phyloP scores from a whole-genome alignment of 208 protist genomes.

The Acanthamoeba royreba region DNA sequence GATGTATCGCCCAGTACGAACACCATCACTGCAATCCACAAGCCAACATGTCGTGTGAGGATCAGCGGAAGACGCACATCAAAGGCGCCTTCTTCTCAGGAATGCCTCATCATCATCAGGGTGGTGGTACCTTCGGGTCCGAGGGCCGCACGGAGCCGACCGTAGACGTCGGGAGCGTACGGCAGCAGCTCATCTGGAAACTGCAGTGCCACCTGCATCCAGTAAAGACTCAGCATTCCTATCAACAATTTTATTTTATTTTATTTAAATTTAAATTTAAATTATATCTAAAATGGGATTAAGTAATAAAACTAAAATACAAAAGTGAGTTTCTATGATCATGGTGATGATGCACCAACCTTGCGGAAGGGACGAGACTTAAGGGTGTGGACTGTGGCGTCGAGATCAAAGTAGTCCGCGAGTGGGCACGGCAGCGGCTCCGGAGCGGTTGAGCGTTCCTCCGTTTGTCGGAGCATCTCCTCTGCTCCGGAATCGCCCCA shows the following conservation, averaged over 20 bases:
- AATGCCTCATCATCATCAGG: neutral
- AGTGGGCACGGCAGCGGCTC: neutral
- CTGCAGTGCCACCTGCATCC: conserved; percentile 60
- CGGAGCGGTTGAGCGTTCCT: neutral
- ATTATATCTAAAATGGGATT: neutral
- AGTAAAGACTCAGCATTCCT: neutral
- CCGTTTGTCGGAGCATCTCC: neutral
- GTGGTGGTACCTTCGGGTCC: neutral
- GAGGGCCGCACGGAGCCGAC: neutral
- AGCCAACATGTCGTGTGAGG: neutral
- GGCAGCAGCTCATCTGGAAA: conserved; percentile 63
- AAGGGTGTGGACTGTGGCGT: conserved; percentile 77
- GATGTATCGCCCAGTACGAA: conserved; percentile 73
- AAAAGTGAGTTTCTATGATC: no score
- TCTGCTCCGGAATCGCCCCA: neutral
- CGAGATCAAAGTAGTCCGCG: conserved; percentile 45
- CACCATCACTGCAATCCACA: neutral
- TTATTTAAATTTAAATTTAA: neutral
- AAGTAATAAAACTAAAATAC: neutral
- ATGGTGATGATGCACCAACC: no score
- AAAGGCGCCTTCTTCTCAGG: neutral
- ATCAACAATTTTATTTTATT: no score
- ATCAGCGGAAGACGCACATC: neutral
- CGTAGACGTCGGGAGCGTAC: conserved; percentile 14
- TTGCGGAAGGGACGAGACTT: conserved; percentile 39